Percentiles rank a stretch among this genome's conserved stretches.
phyloP scores from a whole-genome alignment of 345 rosid species.

The Gossypium arboreum region DNA sequence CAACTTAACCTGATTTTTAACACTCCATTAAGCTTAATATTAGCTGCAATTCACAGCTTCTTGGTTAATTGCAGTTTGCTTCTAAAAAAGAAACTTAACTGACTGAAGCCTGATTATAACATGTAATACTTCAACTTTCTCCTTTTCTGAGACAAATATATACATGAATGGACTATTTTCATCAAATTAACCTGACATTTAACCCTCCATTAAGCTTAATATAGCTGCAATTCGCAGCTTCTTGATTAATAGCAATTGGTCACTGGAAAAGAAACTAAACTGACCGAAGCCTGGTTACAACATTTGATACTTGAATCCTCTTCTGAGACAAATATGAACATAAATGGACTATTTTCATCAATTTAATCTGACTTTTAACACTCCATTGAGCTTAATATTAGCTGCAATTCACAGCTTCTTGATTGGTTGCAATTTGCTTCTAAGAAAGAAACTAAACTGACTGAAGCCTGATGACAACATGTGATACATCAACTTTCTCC shows the following conservation, averaged over 20 bases:
- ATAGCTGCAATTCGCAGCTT: background rate
- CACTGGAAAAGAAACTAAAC: background rate
- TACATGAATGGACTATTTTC: background rate
- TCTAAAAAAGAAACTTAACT: background rate
- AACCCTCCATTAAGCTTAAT: background rate
- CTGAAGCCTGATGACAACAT: background rate
- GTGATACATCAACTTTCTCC: background rate
- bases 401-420: background rate
- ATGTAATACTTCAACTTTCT: background rate
- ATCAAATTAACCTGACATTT: background rate
- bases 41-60: background rate
- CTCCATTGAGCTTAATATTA: background rate
- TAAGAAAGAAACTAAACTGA: background rate
- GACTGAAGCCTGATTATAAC: background rate
- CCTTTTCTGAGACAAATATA: background rate
- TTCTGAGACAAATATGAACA: background rate
- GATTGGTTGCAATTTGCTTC: background rate
- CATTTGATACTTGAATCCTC: background rate
- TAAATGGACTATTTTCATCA: background rate
- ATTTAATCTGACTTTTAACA: background rate
- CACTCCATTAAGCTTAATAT: background rate
- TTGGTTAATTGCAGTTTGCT: background rate
- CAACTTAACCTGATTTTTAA: background rate
- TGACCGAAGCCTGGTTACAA: background rate
- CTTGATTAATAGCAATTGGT: background rate